Evolutionary conservation across 208 protist species (phyloP), one percentile per base, ranked within the genome.

Genomic region (Leishmania martiniquensis): DNA sequence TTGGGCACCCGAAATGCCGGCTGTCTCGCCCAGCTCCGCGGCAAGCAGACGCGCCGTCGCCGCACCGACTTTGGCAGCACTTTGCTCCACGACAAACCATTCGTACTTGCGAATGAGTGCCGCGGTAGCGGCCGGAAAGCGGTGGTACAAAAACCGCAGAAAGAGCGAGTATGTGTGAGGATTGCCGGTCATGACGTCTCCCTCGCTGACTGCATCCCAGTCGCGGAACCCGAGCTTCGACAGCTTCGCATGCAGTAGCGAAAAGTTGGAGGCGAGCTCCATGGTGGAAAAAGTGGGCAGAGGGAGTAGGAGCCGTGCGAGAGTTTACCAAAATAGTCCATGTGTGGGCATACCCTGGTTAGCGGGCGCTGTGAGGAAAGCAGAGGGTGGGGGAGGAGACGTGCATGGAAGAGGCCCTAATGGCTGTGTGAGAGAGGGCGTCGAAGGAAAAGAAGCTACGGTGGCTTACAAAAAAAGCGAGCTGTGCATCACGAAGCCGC

Each of bases 41-140:
- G 69, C 68, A 3, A 93, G 75, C 34, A 91, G 44, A 1, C 87
- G 79, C 17, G 88, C 37, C 5, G 83, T 76, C 6, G 84, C 62
- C 5, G 51, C 69, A 34, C 84, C 82, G 3, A 93, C 37, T 4
- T 62, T 13, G 4, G 13, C 39, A 62, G 87, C 86, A 52, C 86
- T 80, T 13, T 70, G 57, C 45, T 93, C 89, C 10, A 93, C 39
- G 42, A 93, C 55, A 42, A 93, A 91, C 85, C 86, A 93, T 17
- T 76, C 49, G 74, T 89, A 76, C 9, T 67, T 75, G 3, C 75
- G 81, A 66, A 93, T 60, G 32, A 93, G 70, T 9, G 55, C 25
- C 1, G 77, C 63, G 1, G 85, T 91, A 0, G 65, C 65, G 10
- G 51, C 32, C 10, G 80, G 72, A 69, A 88, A 93, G 22, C 79